Evolutionary conservation across 2,329 filamentous ascomycete species (phyloP).

Genomic region (Tolypocladium ophioglossoides): DNA sequence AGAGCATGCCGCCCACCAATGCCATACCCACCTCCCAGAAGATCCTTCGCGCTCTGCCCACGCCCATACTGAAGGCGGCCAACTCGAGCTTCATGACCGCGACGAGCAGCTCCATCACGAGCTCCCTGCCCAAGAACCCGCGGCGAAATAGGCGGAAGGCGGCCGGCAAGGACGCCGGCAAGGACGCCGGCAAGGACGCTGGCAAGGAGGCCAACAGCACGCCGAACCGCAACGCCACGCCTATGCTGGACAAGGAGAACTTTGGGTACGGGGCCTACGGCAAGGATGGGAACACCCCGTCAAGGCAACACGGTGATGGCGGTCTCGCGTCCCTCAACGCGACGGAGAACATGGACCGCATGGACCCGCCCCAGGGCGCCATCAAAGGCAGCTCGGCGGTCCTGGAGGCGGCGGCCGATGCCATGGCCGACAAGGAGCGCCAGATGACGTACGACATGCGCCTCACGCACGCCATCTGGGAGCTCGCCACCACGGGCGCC

Average conservation of each 20-base stretch:
- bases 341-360: conserved; percentile 39
- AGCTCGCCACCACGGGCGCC: conserved; percentile 77
- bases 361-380: conserved; percentile 21
- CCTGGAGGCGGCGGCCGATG: conserved; percentile 45
- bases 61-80: conserved; percentile 82
- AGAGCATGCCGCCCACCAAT: conserved; percentile 67
- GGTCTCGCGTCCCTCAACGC: conserved; percentile 16
- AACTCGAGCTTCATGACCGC: conserved; percentile 94
- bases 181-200: too few species aligned
- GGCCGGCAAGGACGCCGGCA: conserved; percentile 25
- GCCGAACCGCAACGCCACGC: conserved; percentile 22
- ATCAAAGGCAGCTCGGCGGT: conserved; percentile 20
- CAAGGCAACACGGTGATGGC: conserved; percentile 8
- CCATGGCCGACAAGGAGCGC: conserved; percentile 59
- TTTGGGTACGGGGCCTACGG: conserved; percentile 15
- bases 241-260: conserved; percentile 41
- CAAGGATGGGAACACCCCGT: conserved; percentile 11
- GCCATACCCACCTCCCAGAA: conserved; percentile 86
- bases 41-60: conserved; percentile 80
- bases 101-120: conserved; percentile 77
- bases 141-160: conserved; percentile 51
- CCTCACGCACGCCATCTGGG: conserved; percentile 90
- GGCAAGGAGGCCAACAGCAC: conserved; percentile 21
- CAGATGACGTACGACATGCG: conserved; percentile 70
- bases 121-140: conserved; percentile 59